Conservation (phyloP, 108 stramenopile genomes). For the Skeletonema marinoi region DNA sequence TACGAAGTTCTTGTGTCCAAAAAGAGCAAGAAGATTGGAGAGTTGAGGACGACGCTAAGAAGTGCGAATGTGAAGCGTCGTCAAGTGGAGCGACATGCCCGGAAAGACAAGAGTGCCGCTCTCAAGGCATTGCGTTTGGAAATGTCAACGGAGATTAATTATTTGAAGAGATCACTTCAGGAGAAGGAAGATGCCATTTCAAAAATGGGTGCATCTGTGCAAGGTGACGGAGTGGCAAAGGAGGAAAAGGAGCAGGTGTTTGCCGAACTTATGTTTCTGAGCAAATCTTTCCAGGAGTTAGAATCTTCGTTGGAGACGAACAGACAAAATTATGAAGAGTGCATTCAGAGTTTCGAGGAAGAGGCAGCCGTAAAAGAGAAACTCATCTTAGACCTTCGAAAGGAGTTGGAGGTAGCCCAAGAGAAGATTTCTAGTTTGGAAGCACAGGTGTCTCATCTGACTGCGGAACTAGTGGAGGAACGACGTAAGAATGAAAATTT, state of each 20-base stretch:
- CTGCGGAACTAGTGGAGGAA: constrained; percentile 19
- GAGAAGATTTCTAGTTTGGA: constrained; percentile 20
- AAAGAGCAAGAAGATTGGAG: constrained; percentile 31
- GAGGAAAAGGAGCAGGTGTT: constrained; percentile 28
- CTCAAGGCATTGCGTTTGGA: constrained; percentile 11
- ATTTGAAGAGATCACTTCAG: constrained; percentile 15
- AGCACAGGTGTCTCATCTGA: constrained; percentile 29
- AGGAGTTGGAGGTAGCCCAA: constrained; percentile 12
- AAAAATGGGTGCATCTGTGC: constrained; percentile 11
- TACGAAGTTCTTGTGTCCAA: constrained; percentile 23
- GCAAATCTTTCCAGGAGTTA: constrained; percentile 24
- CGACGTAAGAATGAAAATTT: constrained; percentile 12
- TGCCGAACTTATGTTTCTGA: constrained; percentile 34
- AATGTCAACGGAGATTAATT: constrained; percentile 23
- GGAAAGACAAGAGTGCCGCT: constrained; percentile 10
- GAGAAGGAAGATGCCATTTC: constrained; percentile 31
- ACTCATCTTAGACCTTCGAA: constrained; percentile 16
- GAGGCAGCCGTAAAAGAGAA: constrained; percentile 31
- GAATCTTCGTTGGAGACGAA: constrained; percentile 17
- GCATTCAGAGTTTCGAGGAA: constrained; percentile 18
- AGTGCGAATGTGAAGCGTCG: constrained; percentile 30
- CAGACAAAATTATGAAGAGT: constrained; percentile 18
- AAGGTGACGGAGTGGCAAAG: constrained; percentile 16
- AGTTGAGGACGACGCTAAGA: constrained; percentile 25
- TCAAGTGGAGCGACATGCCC: constrained; percentile 2